Conservation (phyloP, 306 rosid species). For the Cucumis cinereus region DNA sequence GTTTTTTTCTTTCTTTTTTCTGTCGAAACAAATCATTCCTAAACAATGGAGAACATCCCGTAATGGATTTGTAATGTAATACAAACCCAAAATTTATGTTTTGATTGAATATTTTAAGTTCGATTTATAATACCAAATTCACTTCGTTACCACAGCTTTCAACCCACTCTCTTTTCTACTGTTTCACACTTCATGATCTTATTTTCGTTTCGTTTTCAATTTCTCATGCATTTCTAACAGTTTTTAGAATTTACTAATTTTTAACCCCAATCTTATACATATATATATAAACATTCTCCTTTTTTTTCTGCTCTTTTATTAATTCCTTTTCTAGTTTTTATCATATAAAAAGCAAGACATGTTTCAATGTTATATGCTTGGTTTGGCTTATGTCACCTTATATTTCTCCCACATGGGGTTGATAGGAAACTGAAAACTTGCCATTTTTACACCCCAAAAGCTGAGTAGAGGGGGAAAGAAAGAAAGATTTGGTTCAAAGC, state of each 20-base stretch:
- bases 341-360: not conserved
- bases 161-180: too few relatives aligned
- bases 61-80: too few relatives aligned
- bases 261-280: not conserved
- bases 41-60: not conserved
- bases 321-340: not conserved
- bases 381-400: not conserved
- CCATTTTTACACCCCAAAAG: not conserved
- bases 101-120: too few relatives aligned
- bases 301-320: not conserved
- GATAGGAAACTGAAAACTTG: not conserved
- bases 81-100: too few relatives aligned
- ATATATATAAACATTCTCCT: not conserved
- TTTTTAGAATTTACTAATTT: too few relatives aligned
- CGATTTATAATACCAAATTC: too few relatives aligned
- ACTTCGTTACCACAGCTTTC: too few relatives aligned
- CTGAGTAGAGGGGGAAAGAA: not conserved
- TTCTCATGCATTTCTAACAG: too few relatives aligned
- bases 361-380: not conserved
- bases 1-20: not conserved
- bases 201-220: too few relatives aligned
- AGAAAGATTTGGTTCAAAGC: conserved; percentile 2
- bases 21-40: not conserved
- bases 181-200: too few relatives aligned
- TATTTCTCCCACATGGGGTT: conserved; percentile 1